Conservation (phyloP, 75 land plant genomes). For the Pinus tabuliformis region DNA sequence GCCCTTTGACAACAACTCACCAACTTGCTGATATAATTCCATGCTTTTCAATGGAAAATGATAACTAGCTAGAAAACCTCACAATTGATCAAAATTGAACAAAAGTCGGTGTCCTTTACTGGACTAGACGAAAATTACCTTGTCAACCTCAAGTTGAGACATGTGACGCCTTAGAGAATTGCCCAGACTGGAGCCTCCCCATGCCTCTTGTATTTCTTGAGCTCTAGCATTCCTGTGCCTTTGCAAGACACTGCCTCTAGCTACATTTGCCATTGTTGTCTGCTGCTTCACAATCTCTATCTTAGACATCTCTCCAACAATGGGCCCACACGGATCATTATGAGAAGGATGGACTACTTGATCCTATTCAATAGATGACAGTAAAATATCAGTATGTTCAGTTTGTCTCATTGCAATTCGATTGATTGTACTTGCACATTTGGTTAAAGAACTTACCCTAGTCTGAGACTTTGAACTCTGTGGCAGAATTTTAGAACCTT, state of each 20-base stretch:
- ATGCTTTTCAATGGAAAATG: not conserved
- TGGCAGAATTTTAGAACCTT: too few species aligned
- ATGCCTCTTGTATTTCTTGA: conserved; percentile 62
- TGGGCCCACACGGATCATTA: too few species aligned
- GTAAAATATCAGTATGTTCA: too few species aligned
- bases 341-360: too few species aligned
- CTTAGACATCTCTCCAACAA: too few species aligned
- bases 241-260: conserved; percentile 15
- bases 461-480: too few species aligned
- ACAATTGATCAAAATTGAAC: not conserved
- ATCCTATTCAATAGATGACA: too few species aligned
- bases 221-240: conserved; percentile 40
- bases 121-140: conserved; percentile 21
- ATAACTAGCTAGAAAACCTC: conserved; percentile 1
- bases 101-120: not conserved
- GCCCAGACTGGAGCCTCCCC: conserved; percentile 85
- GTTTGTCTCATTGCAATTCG: too few species aligned
- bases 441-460: too few species aligned
- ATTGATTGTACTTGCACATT: too few species aligned
- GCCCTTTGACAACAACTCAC: not conserved
- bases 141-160: conserved; percentile 74
- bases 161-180: conserved; percentile 63
- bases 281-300: not conserved
- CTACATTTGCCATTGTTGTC: not conserved
- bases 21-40: not conserved